Conservation (phyloP, 2,329 filamentous ascomycete species). For the Colletotrichum destructivum region DNA sequence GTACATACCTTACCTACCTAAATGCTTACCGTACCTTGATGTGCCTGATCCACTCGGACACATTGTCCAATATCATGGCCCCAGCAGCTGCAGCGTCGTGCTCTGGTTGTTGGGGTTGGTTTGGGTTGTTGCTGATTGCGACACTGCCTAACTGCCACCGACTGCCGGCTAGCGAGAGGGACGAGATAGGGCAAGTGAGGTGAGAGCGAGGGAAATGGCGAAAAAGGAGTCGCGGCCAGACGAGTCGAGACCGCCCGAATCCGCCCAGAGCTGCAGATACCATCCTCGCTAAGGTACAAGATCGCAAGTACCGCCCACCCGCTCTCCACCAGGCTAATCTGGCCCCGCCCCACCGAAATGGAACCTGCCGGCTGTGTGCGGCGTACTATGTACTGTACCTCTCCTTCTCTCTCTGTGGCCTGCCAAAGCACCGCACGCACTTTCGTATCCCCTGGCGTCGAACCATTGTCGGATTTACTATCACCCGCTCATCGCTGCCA, state of each 20-base stretch:
- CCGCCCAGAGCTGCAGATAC: conserved; percentile 6
- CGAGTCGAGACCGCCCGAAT: conserved; percentile 24
- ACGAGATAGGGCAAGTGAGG: not conserved
- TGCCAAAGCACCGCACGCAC: too few species aligned
- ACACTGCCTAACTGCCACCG: not conserved
- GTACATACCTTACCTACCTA: too few species aligned
- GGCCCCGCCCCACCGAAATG: not conserved
- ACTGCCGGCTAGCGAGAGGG: not conserved
- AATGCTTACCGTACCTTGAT: too few species aligned
- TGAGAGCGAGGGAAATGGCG: not conserved
- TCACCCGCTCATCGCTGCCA: not conserved
- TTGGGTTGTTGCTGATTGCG: too few species aligned
- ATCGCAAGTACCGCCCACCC: conserved; percentile 15
- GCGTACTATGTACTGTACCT: too few species aligned
- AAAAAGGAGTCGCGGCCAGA: conserved; percentile 24
- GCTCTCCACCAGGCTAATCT: not conserved
- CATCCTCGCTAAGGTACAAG: conserved; percentile 25
- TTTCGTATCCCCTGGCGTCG: not conserved
- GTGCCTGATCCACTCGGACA: conserved; percentile 28
- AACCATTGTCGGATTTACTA: conserved; percentile 27
- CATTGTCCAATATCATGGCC: conserved; percentile 20
- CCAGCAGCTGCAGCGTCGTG: not conserved
- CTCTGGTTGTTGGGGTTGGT: not conserved
- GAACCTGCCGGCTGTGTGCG: not conserved
- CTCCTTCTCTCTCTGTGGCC: too few species aligned